Percentiles rank a stretch among this genome's conserved stretches.
Evolutionary conservation across 2,329 filamentous ascomycete genomes (phyloP).

Genomic region (Curvularia eragrostidis): DNA sequence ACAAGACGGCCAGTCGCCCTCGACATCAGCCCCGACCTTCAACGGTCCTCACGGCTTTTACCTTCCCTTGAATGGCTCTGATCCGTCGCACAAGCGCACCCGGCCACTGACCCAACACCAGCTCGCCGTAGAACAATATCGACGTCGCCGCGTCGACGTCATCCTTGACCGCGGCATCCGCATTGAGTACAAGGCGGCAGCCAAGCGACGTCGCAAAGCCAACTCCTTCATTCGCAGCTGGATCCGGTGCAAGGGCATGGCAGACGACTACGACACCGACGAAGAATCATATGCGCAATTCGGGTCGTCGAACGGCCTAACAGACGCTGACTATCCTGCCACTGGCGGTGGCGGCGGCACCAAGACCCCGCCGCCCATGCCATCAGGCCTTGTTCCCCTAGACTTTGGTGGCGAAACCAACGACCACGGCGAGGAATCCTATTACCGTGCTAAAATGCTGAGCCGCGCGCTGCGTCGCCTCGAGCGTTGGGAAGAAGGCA

Average conservation of each 20-base stretch:
- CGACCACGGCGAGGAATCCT: conserved; percentile 78
- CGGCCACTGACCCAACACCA: conserved; percentile 83
- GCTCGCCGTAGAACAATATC: conserved; percentile 78
- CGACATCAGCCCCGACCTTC: conserved; percentile 44
- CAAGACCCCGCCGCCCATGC: conserved; percentile 43
- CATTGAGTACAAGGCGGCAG: conserved; percentile 68
- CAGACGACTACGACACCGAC: conserved; percentile 57
- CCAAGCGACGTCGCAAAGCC: conserved; percentile 67
- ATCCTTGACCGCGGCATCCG: conserved; percentile 78
- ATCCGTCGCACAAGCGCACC: conserved; percentile 60
- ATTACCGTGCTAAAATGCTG: conserved; percentile 70
- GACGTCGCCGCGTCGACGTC: conserved; percentile 80
- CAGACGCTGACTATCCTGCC: background rate
- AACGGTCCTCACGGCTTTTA: conserved; percentile 62
- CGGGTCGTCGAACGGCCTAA: background rate
- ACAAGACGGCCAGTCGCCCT: conserved; percentile 45
- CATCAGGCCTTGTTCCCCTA: conserved; percentile 66
- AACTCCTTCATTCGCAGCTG: conserved; percentile 72
- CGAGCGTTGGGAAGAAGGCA: conserved; percentile 69
- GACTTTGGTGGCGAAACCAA: conserved; percentile 63
- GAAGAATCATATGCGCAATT: conserved; percentile 40
- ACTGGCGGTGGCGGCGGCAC: conserved; percentile 21
- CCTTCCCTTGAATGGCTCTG: conserved; percentile 59
- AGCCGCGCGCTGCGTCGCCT: conserved; percentile 69
- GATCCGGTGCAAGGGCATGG: conserved; percentile 63